A percentile compares a stretch with the other conserved stretches of the same genome.
Evolutionary conservation across 2,329 filamentous ascomycete genomes (phyloP).

Genomic region (Calonectria fujianensis): DNA sequence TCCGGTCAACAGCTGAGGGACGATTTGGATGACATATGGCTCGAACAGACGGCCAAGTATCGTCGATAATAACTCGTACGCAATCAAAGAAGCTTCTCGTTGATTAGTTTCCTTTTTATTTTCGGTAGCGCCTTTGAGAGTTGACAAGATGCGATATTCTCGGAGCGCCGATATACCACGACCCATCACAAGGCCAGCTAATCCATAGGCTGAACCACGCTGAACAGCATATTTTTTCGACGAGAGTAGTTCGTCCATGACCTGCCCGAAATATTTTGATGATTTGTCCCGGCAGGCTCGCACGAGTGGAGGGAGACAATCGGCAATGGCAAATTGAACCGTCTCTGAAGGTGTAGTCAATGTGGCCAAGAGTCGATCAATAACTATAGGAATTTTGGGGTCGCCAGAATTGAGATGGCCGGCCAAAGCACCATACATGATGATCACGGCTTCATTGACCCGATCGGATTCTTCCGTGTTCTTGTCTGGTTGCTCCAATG

Average conservation of each 20-base stretch:
- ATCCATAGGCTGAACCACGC: slow-evolving; percentile 94
- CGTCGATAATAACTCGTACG: slow-evolving; percentile 91
- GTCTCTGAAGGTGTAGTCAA: slow-evolving; percentile 96
- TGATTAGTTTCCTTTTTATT: slow-evolving; percentile 96
- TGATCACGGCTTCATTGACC: slow-evolving; percentile 97
- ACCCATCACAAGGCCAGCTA: slow-evolving; percentile 93
- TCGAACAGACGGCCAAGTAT: slow-evolving; percentile 94
- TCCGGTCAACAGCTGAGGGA: slow-evolving; percentile 90
- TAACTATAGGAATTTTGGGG: slow-evolving; percentile 88
- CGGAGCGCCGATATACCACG: slow-evolving; percentile 87
- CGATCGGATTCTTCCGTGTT: slow-evolving; percentile 88
- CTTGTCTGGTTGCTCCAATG: slow-evolving; percentile 89
- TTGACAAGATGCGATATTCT: slow-evolving; percentile 90
- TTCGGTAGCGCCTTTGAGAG: slow-evolving; percentile 87
- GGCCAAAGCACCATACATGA: slow-evolving; percentile 95
- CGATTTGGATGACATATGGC: slow-evolving; percentile 96
- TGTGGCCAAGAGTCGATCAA: slow-evolving; percentile 89
- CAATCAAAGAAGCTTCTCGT: slow-evolving; percentile 90
- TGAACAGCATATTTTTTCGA: slow-evolving; percentile 95
- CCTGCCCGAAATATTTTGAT: slow-evolving; percentile 85
- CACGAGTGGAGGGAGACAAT: slow-evolving; percentile 94
- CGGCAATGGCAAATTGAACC: slow-evolving; percentile 96
- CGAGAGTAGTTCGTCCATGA: slow-evolving; percentile 88
- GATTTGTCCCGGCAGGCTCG: slow-evolving; percentile 86
- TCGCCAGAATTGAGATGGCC: slow-evolving; percentile 92